Conservation (phyloP, 2,329 filamentous ascomycete genomes). For the Colletotrichum cuscutae region DNA sequence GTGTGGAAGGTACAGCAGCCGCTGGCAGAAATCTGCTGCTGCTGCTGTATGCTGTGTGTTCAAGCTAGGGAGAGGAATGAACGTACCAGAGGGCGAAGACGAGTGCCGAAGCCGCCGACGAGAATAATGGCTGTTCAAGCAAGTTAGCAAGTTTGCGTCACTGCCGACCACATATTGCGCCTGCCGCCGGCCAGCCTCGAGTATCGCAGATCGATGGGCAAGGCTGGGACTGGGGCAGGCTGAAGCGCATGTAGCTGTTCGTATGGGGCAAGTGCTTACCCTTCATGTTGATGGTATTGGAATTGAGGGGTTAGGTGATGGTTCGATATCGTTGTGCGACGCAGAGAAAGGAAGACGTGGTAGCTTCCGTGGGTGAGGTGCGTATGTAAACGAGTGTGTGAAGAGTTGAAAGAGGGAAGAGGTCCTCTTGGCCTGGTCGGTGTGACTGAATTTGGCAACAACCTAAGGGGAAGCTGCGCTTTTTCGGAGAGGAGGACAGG, state of each 20-base stretch:
- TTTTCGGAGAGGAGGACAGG: neutral
- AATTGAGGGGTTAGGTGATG: neutral
- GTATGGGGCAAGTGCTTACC: slow-evolving; percentile 8
- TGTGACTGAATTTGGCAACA: neutral
- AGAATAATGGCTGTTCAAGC: slow-evolving; percentile 86
- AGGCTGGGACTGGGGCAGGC: neutral
- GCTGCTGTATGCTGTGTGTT: slow-evolving; percentile 1
- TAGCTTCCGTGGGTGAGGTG: slow-evolving; percentile 15
- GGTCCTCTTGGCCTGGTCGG: neutral
- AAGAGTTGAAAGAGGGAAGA: slow-evolving; percentile 15
- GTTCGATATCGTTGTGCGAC: neutral
- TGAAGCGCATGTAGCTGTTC: neutral
- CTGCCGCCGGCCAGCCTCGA: neutral
- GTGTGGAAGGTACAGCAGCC: neutral
- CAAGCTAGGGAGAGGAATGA: neutral
- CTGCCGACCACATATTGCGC: neutral
- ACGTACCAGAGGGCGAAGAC: slow-evolving; percentile 92
- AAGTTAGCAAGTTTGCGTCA: slow-evolving; percentile 21
- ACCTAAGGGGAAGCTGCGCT: neutral
- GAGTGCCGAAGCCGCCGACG: slow-evolving; percentile 98
- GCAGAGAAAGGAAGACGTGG: slow-evolving; percentile 2
- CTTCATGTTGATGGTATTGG: slow-evolving; percentile 33
- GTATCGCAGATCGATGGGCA: neutral
- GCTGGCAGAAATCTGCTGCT: neutral
- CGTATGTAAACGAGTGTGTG: slow-evolving; percentile 30